These are phyloP conservation scores for Fusarium luffae DNA, from an alignment of 2,329 filamentous ascomycete genomes.

Conservation along the genomic window DNA sequence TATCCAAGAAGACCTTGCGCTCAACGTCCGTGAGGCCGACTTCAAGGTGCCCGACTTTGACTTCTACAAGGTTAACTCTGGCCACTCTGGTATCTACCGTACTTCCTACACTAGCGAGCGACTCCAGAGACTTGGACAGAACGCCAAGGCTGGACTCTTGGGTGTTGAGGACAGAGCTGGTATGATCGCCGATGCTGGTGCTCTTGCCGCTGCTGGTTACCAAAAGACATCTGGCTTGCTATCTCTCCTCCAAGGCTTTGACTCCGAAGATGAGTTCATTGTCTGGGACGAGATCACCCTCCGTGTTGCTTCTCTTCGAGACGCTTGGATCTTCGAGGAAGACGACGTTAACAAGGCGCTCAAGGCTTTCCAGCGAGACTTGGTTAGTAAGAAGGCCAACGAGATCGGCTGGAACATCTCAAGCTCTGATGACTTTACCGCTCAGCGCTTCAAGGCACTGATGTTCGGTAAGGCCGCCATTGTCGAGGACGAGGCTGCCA, in stretches of 20 bases:
- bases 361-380: conserved; percentile 82
- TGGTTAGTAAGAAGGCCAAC: conserved; percentile 84
- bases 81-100: conserved; percentile 92
- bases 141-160: conserved; percentile 77
- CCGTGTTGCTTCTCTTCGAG: conserved; percentile 80
- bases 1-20: conserved; percentile 78
- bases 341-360: conserved; percentile 77
- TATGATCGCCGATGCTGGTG: conserved; percentile 93
- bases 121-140: conserved; percentile 86
- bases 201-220: conserved; percentile 88
- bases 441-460: conserved; percentile 94
- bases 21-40: conserved; percentile 71
- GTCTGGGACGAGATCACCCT: conserved; percentile 94
- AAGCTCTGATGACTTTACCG: conserved; percentile 85
- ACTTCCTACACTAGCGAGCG: conserved; percentile 88
- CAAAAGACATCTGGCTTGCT: conserved; percentile 92
- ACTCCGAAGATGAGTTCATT: conserved; percentile 85
- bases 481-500: conserved; percentile 80
- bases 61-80: conserved; percentile 97
- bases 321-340: conserved; percentile 85
- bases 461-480: conserved; percentile 87
- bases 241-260: conserved; percentile 85
- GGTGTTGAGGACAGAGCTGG: conserved; percentile 92
- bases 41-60: conserved; percentile 83
- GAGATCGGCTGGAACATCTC: conserved; percentile 89